A percentile compares a stretch with the other conserved stretches of the same genome.
phyloP scores from a whole-genome alignment of 352 stramenopile genomes.

The Globisporangium rhizosaccharum region DNA sequence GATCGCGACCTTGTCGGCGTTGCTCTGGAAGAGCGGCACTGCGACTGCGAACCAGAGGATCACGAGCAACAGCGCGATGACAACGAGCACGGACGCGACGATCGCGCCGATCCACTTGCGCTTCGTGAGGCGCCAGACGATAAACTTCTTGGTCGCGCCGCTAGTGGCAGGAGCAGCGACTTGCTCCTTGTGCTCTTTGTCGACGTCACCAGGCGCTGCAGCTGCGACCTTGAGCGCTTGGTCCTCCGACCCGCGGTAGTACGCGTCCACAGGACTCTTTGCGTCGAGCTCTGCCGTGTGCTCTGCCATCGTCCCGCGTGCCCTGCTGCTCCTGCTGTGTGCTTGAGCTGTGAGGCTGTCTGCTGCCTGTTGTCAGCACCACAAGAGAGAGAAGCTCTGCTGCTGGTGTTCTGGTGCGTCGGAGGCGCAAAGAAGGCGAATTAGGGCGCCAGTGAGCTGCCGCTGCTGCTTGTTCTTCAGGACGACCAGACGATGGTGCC shows the following conservation, averaged over 20 bases:
- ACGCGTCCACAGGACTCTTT: constrained; percentile 3
- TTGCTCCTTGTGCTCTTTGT: constrained; percentile 32
- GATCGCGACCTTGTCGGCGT: constrained; percentile 49
- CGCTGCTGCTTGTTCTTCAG: too few species aligned
- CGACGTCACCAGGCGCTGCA: constrained; percentile 20
- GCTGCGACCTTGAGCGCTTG: constrained; percentile 23
- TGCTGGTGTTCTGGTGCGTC: background rate
- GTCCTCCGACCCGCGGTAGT: constrained; percentile 12
- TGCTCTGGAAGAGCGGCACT: constrained; percentile 52
- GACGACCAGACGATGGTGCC: too few species aligned
- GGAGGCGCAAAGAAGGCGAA: constrained; percentile 12
- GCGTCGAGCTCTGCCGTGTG: background rate
- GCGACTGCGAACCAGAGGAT: constrained; percentile 62
- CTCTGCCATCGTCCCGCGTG: background rate
- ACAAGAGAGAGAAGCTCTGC: background rate
- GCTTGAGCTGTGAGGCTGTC: background rate
- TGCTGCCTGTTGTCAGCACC: background rate
- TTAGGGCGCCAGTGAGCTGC: constrained; percentile 1
- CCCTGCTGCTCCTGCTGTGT: constrained; percentile 5
- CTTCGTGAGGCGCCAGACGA: constrained; percentile 51
- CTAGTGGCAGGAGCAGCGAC: background rate
- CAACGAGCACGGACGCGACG: constrained; percentile 27
- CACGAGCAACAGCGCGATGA: constrained; percentile 43
- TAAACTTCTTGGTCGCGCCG: constrained; percentile 23
- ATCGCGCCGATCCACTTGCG: constrained; percentile 44